phyloP scores from a whole-genome alignment of 73 alveolate genomes.

The Tetrahymena thermophila region DNA sequence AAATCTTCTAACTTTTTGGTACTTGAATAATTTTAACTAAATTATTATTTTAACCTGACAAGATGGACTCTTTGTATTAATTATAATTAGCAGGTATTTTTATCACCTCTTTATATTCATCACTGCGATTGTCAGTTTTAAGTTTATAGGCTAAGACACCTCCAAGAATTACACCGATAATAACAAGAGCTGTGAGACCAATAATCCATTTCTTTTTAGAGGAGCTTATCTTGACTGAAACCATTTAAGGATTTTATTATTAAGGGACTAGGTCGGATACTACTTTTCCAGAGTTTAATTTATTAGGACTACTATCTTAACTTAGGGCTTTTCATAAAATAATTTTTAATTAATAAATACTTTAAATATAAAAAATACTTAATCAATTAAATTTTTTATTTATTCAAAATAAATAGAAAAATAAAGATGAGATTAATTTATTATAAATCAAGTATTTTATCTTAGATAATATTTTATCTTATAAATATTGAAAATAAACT shows the following conservation, averaged over 20 bases:
- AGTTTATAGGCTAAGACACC: background rate
- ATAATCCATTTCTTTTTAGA: background rate
- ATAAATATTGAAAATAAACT: background rate
- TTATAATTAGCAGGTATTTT: background rate
- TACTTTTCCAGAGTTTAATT: too few relatives aligned
- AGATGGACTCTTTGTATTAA: background rate
- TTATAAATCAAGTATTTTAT: too few relatives aligned
- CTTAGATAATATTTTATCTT: too few relatives aligned
- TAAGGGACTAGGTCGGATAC: background rate
- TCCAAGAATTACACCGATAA: background rate
- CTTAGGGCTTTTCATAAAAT: background rate
- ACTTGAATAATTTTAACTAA: background rate
- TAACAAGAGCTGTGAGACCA: background rate
- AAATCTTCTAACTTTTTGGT: background rate
- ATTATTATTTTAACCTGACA: background rate
- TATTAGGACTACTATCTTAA: background rate
- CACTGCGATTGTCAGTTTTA: background rate
- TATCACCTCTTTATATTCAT: background rate
- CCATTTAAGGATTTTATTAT: background rate
- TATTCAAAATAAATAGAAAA: background rate
- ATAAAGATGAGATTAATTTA: too few relatives aligned
- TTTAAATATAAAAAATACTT: too few relatives aligned
- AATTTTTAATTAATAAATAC: too few relatives aligned
- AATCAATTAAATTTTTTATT: too few relatives aligned
- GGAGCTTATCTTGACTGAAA: background rate